Conservation (phyloP, 257 asterid species). For the Schizonepeta tenuifolia region DNA sequence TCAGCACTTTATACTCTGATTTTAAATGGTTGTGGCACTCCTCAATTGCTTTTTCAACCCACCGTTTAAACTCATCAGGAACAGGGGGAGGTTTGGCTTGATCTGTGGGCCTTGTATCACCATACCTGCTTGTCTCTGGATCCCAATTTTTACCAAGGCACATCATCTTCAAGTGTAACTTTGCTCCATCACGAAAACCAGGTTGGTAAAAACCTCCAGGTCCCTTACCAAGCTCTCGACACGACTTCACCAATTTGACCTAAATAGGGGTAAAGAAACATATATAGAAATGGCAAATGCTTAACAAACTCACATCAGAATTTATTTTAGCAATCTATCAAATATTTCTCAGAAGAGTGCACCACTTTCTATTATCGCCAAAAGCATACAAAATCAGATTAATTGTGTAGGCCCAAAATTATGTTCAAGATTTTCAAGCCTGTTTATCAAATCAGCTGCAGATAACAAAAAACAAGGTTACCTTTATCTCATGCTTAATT, state of each 20-base stretch:
- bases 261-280: constrained; percentile 27
- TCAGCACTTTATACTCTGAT: constrained; percentile 31
- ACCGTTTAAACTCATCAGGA: constrained; percentile 54
- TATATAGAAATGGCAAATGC: not conserved
- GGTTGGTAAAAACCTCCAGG: constrained; percentile 86
- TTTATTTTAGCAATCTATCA: not conserved
- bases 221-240: constrained; percentile 67
- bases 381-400: not conserved
- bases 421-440: not conserved
- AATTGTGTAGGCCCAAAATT: not conserved
- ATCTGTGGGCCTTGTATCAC: constrained; percentile 56
- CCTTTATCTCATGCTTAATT: constrained; percentile 13
- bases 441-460: constrained; percentile 17
- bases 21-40: constrained; percentile 49
- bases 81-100: constrained; percentile 68
- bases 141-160: constrained; percentile 93
- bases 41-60: constrained; percentile 57
- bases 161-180: constrained; percentile 76
- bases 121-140: constrained; percentile 56
- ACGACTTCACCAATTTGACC: constrained; percentile 59
- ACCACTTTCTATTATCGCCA: constrained; percentile 1
- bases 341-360: not conserved
- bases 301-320: not conserved
- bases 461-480: constrained; percentile 9
- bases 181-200: constrained; percentile 66